These are phyloP conservation scores for Mycosphaerella sp. DNA, from an alignment of 2,329 filamentous ascomycete genomes.

Conservation along the genomic window DNA sequence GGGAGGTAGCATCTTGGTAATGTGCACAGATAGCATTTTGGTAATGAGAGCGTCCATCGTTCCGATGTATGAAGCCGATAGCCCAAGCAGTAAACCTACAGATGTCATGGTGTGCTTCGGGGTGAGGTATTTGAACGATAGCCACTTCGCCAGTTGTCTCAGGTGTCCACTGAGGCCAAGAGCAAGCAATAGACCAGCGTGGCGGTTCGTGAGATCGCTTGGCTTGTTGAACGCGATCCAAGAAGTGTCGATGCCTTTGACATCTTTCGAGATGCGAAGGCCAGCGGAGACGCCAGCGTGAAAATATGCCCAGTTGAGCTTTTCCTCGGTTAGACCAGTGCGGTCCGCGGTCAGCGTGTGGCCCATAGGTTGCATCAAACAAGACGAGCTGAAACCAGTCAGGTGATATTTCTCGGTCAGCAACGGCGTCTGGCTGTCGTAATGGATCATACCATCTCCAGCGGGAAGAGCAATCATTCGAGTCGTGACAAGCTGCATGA, in stretches of 20 bases:
- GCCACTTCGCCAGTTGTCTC: slow-evolving; percentile 93
- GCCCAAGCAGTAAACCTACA: slow-evolving; percentile 82
- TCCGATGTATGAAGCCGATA: slow-evolving; percentile 89
- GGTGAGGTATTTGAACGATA: slow-evolving; percentile 98
- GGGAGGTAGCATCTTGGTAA: slow-evolving; percentile 85
- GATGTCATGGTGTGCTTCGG: slow-evolving; percentile 99
- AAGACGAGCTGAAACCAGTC: slow-evolving; percentile 84
- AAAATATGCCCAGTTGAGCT: slow-evolving; percentile 97
- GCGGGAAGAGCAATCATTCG: slow-evolving; percentile 83
- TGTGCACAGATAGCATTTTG: slow-evolving; percentile 86
- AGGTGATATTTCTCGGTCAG: slow-evolving; percentile 89
- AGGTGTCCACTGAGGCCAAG: slow-evolving; percentile 91
- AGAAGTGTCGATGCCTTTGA: slow-evolving; percentile 91
- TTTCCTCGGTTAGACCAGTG: slow-evolving; percentile 81
- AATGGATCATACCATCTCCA: slow-evolving; percentile 81
- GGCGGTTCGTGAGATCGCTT: slow-evolving; percentile 84
- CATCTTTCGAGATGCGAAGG: slow-evolving; percentile 79
- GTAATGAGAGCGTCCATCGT: slow-evolving; percentile 98
- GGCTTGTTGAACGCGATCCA: slow-evolving; percentile 99
- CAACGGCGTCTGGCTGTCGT: slow-evolving; percentile 76
- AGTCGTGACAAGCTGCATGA: slow-evolving; percentile 78
- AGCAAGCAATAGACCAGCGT: slow-evolving; percentile 87
- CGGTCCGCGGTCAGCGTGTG: slow-evolving; percentile 93
- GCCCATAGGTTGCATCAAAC: slow-evolving; percentile 84
- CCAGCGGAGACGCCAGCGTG: slow-evolving; percentile 93